Percentiles rank a stretch among this genome's conserved stretches.
These are phyloP conservation scores for Candida sphagnicola DNA, from an alignment of 805 yeast species.

Conservation along the genomic window DNA sequence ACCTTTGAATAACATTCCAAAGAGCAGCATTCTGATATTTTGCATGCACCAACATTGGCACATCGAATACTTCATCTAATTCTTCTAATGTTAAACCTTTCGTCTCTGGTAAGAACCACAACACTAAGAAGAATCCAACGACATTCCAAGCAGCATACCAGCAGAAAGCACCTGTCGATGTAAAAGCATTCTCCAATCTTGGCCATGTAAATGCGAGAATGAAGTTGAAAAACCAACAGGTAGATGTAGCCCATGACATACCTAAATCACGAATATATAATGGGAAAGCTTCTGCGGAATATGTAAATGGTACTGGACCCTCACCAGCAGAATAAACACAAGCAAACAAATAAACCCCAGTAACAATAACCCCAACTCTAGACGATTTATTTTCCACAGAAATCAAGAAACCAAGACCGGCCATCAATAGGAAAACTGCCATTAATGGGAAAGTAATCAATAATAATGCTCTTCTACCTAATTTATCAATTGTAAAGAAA, in stretches of 20 bases:
- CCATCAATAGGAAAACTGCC: slow-evolving; percentile 52
- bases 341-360: slow-evolving; percentile 72
- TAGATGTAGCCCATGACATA: slow-evolving; percentile 74
- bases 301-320: slow-evolving; percentile 88
- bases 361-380: slow-evolving; percentile 55
- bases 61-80: slow-evolving; percentile 67
- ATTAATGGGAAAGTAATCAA: slow-evolving; percentile 60
- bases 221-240: slow-evolving; percentile 72
- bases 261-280: slow-evolving; percentile 76
- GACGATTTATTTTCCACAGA: slow-evolving; percentile 43
- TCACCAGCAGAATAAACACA: slow-evolving; percentile 78
- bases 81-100: slow-evolving; percentile 67
- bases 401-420: slow-evolving; percentile 74
- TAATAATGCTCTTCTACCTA: slow-evolving; percentile 65
- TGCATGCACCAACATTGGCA: slow-evolving; percentile 56
- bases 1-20: slow-evolving; percentile 41
- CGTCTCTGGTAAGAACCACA: slow-evolving; percentile 72
- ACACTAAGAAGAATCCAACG: slow-evolving; percentile 63
- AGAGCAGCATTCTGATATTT: slow-evolving; percentile 29
- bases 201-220: slow-evolving; percentile 79
- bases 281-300: slow-evolving; percentile 80
- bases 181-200: slow-evolving; percentile 58
- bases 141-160: slow-evolving; percentile 86
- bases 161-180: slow-evolving; percentile 82
- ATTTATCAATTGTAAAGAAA: slow-evolving; percentile 69